Evolutionary conservation across 2,329 filamentous ascomycete species (phyloP).

Genomic region (Penicillium olsonii): DNA sequence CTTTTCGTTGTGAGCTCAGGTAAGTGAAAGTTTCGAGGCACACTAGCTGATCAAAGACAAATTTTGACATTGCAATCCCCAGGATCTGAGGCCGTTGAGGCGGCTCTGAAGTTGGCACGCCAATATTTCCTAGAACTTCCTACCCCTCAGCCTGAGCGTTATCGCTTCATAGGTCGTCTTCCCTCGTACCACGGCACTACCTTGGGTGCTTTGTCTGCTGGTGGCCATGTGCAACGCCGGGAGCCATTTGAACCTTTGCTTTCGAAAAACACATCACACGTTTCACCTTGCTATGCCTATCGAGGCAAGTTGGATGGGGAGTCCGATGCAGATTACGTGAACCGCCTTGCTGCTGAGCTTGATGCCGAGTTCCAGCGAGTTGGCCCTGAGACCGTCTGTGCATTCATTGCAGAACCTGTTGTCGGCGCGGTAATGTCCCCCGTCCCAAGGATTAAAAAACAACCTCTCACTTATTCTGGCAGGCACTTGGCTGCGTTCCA

Average conservation of each 20-base stretch:
- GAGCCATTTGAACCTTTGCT: conserved; percentile 64
- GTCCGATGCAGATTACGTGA: conserved; percentile 60
- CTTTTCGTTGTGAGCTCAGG: conserved; percentile 62
- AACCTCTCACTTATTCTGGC: not conserved
- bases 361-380: conserved; percentile 66
- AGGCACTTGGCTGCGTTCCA: conserved; percentile 69
- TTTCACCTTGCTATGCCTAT: conserved; percentile 69
- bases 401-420: conserved; percentile 72
- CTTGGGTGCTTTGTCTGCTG: conserved; percentile 64
- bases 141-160: conserved; percentile 54
- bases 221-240: conserved; percentile 63
- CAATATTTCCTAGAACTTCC: conserved; percentile 66
- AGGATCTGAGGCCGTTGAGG: conserved; percentile 71
- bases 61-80: not conserved
- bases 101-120: conserved; percentile 65
- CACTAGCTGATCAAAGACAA: not conserved
- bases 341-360: conserved; percentile 63
- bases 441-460: not conserved
- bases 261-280: conserved; percentile 56
- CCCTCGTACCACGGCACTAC: conserved; percentile 73
- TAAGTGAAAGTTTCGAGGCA: conserved; percentile 26
- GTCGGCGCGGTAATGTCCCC: conserved; percentile 63
- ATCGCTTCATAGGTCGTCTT: conserved; percentile 64
- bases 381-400: conserved; percentile 67
- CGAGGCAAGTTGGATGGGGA: conserved; percentile 57